A percentile compares a stretch with the other conserved stretches of the same genome.
phyloP scores from a whole-genome alignment of 192 early-diverging fungal genomes.

The Paraglomus brasilianum region DNA sequence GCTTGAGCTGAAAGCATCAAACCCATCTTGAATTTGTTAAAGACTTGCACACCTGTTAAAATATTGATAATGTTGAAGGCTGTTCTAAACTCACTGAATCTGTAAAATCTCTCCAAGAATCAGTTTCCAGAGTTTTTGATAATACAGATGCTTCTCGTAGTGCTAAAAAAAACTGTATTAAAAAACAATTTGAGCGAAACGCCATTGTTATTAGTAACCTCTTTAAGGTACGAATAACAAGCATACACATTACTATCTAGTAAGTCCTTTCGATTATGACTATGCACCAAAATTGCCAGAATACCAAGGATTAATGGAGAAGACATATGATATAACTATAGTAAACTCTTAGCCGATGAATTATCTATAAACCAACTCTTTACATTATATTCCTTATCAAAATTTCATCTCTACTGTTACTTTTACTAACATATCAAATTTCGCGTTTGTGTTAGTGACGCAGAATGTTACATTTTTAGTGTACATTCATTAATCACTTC shows the following conservation, averaged over 20 bases:
- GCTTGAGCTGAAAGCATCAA: constrained; percentile 7
- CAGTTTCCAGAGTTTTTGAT: constrained; percentile 6
- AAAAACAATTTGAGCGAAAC: constrained; percentile 4
- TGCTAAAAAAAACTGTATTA: constrained; percentile 9
- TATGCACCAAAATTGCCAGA: not conserved
- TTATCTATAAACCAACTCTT: too few relatives aligned
- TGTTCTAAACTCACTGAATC: not conserved
- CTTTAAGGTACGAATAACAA: constrained; percentile 6
- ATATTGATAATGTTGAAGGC: not conserved
- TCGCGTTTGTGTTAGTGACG: too few relatives aligned
- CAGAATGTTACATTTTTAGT: too few relatives aligned
- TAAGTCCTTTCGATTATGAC: constrained; percentile 11
- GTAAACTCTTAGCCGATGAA: too few relatives aligned
- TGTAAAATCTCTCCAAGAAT: constrained; percentile 14
- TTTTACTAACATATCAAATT: too few relatives aligned
- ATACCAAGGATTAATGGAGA: too few relatives aligned
- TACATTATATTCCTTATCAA: too few relatives aligned
- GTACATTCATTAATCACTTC: too few relatives aligned
- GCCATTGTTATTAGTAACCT: constrained; percentile 3
- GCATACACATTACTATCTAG: constrained; percentile 5
- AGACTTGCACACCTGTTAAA: constrained; percentile 19
- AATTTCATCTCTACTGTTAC: too few relatives aligned
- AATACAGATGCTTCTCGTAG: constrained; percentile 10
- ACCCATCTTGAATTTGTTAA: constrained; percentile 13
- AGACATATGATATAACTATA: too few relatives aligned